phyloP scores from a whole-genome alignment of 169 alveolate genomes.

The Plasmodium vivax region DNA sequence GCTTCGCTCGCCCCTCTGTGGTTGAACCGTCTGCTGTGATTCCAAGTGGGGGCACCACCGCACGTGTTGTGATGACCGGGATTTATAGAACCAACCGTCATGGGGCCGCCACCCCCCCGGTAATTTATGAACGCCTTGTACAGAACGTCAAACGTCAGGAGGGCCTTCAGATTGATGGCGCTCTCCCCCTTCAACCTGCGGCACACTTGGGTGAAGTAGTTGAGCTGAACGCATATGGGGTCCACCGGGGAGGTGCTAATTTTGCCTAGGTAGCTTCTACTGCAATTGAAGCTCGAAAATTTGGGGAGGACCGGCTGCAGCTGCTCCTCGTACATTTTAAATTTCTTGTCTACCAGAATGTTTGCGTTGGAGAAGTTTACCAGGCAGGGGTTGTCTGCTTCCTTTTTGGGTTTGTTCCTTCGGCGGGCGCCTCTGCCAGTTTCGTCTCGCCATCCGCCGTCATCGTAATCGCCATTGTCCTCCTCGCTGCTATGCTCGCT shows the following conservation, averaged over 20 bases:
- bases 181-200: conserved; percentile 8
- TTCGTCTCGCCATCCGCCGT: neutral
- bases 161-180: neutral
- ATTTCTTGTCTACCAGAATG: conserved; percentile 47
- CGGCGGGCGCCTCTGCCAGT: neutral
- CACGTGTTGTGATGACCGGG: neutral
- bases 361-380: conserved; percentile 43
- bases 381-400: neutral
- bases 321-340: conserved; percentile 41
- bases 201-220: neutral
- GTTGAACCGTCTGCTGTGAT: neutral
- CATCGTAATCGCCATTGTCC: neutral
- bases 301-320: conserved; percentile 66
- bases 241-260: neutral
- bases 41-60: neutral
- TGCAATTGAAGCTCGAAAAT: conserved; percentile 48
- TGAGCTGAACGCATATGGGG: conserved; percentile 10
- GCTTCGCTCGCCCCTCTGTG: neutral
- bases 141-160: conserved; percentile 16
- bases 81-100: neutral
- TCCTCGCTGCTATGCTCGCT: neutral
- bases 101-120: neutral
- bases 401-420: neutral
- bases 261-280: neutral
- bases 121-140: conserved; percentile 21